Percentiles rank a stretch among this genome's conserved stretches.
These are phyloP conservation scores for Alisma plantagoaquatica DNA, from an alignment of 106 monocot genomes.

Conservation along the genomic window DNA sequence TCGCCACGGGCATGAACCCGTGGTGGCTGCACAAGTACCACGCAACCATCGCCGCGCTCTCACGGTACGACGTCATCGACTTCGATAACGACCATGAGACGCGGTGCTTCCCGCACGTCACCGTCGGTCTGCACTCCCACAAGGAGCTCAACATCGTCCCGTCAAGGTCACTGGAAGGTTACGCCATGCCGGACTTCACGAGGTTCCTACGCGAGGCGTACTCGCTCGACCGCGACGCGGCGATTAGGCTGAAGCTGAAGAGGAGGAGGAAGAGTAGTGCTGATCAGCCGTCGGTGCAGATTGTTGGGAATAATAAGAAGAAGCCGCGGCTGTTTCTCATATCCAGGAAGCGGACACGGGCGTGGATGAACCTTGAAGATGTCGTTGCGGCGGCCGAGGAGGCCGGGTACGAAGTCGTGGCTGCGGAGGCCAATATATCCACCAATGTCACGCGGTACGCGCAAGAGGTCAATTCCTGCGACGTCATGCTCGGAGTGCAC, in stretches of 20 bases:
- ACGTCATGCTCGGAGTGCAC: conserved; percentile 73
- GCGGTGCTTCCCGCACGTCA: conserved; percentile 16
- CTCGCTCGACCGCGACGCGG: no score
- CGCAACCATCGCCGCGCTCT: conserved; percentile 6
- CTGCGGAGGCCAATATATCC: conserved; percentile 10
- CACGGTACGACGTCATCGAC: conserved; percentile 16
- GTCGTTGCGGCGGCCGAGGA: conserved; percentile 26
- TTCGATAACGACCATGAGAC: conserved; percentile 9
- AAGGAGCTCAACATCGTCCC: conserved; percentile 28
- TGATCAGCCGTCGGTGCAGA: not conserved
- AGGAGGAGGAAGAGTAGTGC: conserved; percentile 5
- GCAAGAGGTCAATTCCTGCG: conserved; percentile 53
- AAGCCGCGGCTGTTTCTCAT: conserved; percentile 55
- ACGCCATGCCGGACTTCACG: conserved; percentile 30
- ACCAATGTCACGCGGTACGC: conserved; percentile 30
- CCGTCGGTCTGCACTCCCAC: conserved; percentile 15
- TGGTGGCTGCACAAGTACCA: conserved; percentile 25
- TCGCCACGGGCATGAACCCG: conserved; percentile 17
- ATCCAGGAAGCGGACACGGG: conserved; percentile 26
- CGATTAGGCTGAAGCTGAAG: no score
- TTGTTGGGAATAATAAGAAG: no score
- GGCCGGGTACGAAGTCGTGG: conserved; percentile 37
- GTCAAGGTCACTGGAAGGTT: conserved; percentile 2
- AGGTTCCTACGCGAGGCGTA: conserved; percentile 21
- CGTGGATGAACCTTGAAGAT: conserved; percentile 26